phyloP scores from a whole-genome alignment of 169 alveolate species.

The Plasmodium knowlesi region DNA sequence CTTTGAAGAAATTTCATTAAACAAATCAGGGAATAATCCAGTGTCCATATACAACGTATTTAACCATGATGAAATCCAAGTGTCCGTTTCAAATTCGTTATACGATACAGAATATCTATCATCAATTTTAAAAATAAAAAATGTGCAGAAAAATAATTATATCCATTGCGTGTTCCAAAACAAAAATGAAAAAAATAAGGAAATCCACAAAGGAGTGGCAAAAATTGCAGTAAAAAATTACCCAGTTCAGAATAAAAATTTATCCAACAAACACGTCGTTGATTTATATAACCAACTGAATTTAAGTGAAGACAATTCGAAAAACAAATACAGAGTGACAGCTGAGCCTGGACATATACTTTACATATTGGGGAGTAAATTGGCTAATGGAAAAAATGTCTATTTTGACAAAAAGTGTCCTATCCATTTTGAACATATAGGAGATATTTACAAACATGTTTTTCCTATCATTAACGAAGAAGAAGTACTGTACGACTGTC shows the following conservation, averaged over 20 bases:
- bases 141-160: neutral
- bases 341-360: constrained; percentile 30
- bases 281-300: constrained; percentile 33
- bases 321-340: neutral
- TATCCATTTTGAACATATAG: constrained; percentile 30
- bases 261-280: neutral
- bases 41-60: constrained; percentile 42
- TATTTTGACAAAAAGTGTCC: constrained; percentile 34
- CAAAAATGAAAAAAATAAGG: neutral
- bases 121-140: constrained; percentile 35
- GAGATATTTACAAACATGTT: constrained; percentile 33
- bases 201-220: constrained; percentile 41
- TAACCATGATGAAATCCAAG: constrained; percentile 8
- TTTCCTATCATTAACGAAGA: constrained; percentile 39
- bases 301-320: constrained; percentile 15
- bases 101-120: constrained; percentile 22
- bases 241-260: neutral
- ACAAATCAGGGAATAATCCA: constrained; percentile 12
- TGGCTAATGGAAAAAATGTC: neutral
- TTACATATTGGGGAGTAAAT: constrained; percentile 28
- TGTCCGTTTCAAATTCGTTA: neutral
- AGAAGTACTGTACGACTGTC: constrained; percentile 16
- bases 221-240: constrained; percentile 23
- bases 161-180: constrained; percentile 40
- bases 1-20: constrained; percentile 39